Evolutionary conservation across 768 basidiomycete species (phyloP).

Genomic region (Panus rudis): DNA sequence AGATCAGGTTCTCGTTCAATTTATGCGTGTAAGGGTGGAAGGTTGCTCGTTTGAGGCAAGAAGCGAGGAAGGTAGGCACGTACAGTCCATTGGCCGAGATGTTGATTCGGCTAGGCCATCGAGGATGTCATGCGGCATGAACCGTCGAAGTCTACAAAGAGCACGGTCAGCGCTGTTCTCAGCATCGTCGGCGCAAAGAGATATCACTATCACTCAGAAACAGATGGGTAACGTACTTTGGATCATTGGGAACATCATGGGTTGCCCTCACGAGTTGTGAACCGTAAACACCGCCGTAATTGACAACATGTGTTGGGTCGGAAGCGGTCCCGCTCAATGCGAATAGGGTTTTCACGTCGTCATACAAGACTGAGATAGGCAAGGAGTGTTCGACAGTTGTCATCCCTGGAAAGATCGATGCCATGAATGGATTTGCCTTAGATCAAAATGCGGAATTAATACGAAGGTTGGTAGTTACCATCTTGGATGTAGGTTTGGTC

Average conservation of each 20-base stretch:
- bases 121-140: slow-evolving; percentile 58
- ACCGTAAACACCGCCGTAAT: slow-evolving; percentile 65
- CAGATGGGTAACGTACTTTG: slow-evolving; percentile 43
- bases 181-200: neutral
- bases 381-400: slow-evolving; percentile 69
- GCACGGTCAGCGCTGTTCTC: neutral
- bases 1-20: too few relatives aligned
- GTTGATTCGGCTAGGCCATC: slow-evolving; percentile 56
- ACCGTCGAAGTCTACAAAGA: slow-evolving; percentile 45
- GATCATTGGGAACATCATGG: slow-evolving; percentile 57
- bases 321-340: slow-evolving; percentile 62
- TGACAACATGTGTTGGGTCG: slow-evolving; percentile 71
- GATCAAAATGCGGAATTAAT: neutral
- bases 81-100: slow-evolving; percentile 52
- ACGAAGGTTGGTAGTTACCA: slow-evolving; percentile 31
- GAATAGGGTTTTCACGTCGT: slow-evolving; percentile 58
- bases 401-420: slow-evolving; percentile 53
- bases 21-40: too few relatives aligned
- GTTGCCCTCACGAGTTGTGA: slow-evolving; percentile 50
- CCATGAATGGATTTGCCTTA: neutral
- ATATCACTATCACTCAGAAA: too few relatives aligned
- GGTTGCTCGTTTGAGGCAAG: neutral
- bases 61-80: slow-evolving; percentile 13
- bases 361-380: slow-evolving; percentile 57
- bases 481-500: slow-evolving; percentile 75